Evolutionary conservation across 768 basidiomycete genomes (phyloP).

Genomic region (Lactarius psammicola): DNA sequence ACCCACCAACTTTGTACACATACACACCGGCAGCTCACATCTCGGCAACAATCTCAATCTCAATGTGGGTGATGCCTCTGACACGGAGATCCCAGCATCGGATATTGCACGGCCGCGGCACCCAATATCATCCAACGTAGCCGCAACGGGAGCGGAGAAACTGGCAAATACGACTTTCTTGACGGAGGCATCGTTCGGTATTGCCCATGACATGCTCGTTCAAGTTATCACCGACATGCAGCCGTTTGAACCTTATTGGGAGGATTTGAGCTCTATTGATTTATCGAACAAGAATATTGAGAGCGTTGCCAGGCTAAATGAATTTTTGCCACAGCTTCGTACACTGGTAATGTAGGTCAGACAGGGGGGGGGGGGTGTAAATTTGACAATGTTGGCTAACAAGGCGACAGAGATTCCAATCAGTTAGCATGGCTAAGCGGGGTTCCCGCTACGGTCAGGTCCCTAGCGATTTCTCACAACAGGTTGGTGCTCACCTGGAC

Average conservation of each 20-base stretch:
- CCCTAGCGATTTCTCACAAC: constrained; percentile 75
- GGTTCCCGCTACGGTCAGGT: constrained; percentile 66
- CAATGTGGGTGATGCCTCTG: constrained; percentile 31
- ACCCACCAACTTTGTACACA: constrained; percentile 44
- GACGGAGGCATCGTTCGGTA: constrained; percentile 95
- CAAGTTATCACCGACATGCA: constrained; percentile 92
- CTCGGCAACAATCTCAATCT: constrained; percentile 38
- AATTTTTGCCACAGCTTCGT: constrained; percentile 84
- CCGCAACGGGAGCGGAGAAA: constrained; percentile 8
- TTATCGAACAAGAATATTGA: constrained; percentile 70
- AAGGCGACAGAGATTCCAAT: constrained; percentile 59
- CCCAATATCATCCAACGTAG: constrained; percentile 31
- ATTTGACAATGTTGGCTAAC: not conserved
- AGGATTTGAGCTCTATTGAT: constrained; percentile 70
- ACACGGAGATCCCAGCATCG: constrained; percentile 26
- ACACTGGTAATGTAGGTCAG: constrained; percentile 67
- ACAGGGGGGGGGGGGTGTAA: not conserved
- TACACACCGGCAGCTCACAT: constrained; percentile 43
- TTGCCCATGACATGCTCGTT: constrained; percentile 89
- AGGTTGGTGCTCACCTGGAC: constrained; percentile 45
- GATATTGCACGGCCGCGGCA: constrained; percentile 29
- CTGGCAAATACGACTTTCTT: constrained; percentile 64
- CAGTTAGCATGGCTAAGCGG: constrained; percentile 79
- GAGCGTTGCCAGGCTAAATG: constrained; percentile 81
- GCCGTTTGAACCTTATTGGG: constrained; percentile 95